phyloP scores from a whole-genome alignment of 768 basidiomycete species.

The Coprinellus aureogranulatus region DNA sequence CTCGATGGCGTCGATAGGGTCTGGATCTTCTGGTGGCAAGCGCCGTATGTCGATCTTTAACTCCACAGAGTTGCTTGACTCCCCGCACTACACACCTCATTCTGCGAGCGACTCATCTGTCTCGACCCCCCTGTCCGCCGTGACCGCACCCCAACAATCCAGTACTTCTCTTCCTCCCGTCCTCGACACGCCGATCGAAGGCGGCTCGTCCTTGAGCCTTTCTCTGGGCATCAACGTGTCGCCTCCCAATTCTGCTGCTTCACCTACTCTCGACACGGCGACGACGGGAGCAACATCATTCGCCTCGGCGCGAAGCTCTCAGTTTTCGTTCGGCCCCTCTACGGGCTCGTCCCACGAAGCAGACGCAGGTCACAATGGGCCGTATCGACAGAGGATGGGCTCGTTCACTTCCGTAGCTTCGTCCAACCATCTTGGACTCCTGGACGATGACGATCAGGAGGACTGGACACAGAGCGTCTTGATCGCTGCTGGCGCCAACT shows the following conservation, averaged over 20 bases:
- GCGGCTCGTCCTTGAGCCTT: conserved; percentile 42
- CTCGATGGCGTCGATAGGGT: conserved; percentile 32
- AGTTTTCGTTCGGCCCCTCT: conserved; percentile 11
- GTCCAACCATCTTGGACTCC: conserved; percentile 47
- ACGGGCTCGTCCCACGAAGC: conserved; percentile 4
- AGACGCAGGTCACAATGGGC: conserved; percentile 12
- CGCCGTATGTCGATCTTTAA: background rate
- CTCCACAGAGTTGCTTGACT: conserved; percentile 26
- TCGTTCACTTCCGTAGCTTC: conserved; percentile 33
- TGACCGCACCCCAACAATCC: conserved; percentile 57
- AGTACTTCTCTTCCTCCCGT: conserved; percentile 47
- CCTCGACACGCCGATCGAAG: conserved; percentile 59
- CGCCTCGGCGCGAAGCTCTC: conserved; percentile 21
- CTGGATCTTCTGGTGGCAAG: background rate
- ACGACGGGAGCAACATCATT: conserved; percentile 10
- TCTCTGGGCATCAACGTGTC: conserved; percentile 35
- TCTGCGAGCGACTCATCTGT: conserved; percentile 50
- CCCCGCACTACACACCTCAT: conserved; percentile 12
- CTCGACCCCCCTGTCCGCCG: conserved; percentile 51
- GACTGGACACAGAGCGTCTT: conserved; percentile 78
- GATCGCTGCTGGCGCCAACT: conserved; percentile 54
- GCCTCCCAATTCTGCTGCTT: conserved; percentile 21
- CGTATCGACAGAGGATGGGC: conserved; percentile 17
- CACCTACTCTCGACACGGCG: conserved; percentile 12
- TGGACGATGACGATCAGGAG: conserved; percentile 48